phyloP scores from a whole-genome alignment of 371 early-diverging fungal genomes.

The Thermomucor indicae-seudaticae region DNA sequence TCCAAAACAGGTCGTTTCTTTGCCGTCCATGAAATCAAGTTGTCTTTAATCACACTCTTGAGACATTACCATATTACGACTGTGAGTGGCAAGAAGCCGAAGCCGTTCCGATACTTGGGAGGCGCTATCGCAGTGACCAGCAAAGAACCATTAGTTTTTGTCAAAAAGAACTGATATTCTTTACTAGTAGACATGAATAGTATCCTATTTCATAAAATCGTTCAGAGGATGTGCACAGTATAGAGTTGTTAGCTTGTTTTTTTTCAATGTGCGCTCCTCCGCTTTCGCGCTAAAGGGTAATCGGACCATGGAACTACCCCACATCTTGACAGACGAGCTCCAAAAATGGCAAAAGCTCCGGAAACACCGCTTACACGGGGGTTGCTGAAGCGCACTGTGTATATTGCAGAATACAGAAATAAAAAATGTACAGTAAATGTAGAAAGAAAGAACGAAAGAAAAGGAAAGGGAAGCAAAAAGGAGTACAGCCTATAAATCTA shows the following conservation, averaged over 20 bases:
- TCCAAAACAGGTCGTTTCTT: slow-evolving; percentile 54
- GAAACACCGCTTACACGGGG: too few relatives aligned
- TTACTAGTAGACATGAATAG: too few relatives aligned
- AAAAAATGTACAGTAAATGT: neutral
- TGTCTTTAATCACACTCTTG: slow-evolving; percentile 20
- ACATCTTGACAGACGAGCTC: too few relatives aligned
- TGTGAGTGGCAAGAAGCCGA: slow-evolving; percentile 13
- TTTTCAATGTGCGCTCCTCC: too few relatives aligned
- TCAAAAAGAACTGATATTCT: slow-evolving; percentile 4
- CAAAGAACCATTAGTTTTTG: slow-evolving; percentile 24
- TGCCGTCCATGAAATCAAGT: slow-evolving; percentile 46
- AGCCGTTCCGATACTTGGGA: slow-evolving; percentile 13
- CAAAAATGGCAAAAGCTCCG: too few relatives aligned
- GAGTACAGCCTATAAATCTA: neutral
- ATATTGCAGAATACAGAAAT: too few relatives aligned
- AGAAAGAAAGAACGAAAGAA: neutral
- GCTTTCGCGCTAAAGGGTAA: too few relatives aligned
- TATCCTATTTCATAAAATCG: too few relatives aligned
- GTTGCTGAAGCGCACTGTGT: too few relatives aligned
- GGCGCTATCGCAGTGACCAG: slow-evolving; percentile 10
- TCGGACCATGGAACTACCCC: too few relatives aligned
- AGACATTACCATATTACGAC: slow-evolving; percentile 20
- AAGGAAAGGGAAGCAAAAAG: neutral
- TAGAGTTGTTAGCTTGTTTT: too few relatives aligned
- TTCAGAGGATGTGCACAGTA: too few relatives aligned